Evolutionary conservation across 2,329 filamentous ascomycete genomes (phyloP), one percentile per base, ranked within the genome.

Genomic region (Trichoderma arundinaceum): DNA sequence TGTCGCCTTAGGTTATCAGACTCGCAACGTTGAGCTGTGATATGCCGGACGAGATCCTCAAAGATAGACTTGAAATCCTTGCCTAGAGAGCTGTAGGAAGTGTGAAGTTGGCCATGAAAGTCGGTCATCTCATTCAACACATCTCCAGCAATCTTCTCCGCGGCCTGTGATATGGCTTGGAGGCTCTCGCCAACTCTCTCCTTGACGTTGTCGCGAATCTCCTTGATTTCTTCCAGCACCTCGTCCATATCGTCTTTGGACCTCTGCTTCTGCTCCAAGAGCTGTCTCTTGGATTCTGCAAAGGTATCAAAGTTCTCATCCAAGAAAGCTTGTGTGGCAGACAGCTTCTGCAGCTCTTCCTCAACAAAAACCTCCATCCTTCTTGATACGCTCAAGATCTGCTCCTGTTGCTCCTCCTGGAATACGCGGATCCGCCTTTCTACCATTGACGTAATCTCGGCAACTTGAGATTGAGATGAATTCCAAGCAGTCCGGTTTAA

Each of bases 171-270:
- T 22, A 98, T 87, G 32, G 92, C 89, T 72, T 92, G 89, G 49
- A 98, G 82, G 8, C 94, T 94, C 73, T 93, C 89, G 2, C 92
- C 92, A 54, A 98, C 92, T 68, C 90, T 90, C 56, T 86, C 83
- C 81, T 97, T 97, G 59, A 98, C 92, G 61, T 92, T 89, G 75
- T 97, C 91, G 22, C 94, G 88, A 28, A 98, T 83, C n/a, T 86
- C 88, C 75, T 94, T 94, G 75, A 98, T 97, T 75, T 96, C 94
- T 72, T 95, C 92, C 9, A 99, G 83, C 1, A 97, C 90, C n/a
- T 86, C 82, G 72, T 97, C 94, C 91, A 97, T 93, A 65, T 94
- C 90, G 54, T 94, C 88, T 72, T 90, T 92, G 2, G 92, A 90
- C 68, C 84, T 82, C 28, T 84, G 82, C 64, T 88, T 90, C 72